Evolutionary conservation across 164 flowering plant species (phyloP), one percentile per base, ranked within the genome.

Genomic region (Macadamia integrifolia): DNA sequence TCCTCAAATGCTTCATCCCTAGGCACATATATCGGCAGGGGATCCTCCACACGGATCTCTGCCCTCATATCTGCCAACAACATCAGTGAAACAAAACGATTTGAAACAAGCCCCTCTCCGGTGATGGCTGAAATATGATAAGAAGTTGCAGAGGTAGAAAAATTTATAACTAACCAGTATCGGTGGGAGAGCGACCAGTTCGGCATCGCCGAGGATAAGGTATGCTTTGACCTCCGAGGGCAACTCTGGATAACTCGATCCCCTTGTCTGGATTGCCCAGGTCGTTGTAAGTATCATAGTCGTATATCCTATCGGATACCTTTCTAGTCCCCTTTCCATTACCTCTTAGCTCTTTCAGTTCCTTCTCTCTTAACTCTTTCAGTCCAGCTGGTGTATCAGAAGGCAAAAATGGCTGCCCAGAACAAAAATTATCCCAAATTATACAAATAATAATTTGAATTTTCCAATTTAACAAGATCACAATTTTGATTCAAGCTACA

Each of bases 1-100:
- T 94, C 97, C 85, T 91, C 99, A 61, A 94, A 94, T 30, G 88
- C 93, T 68, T 94, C 97, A 23, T 94, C 99, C 62, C 97, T 81
- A 0, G 99, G 99, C 44, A 89, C 91, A 58, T 94, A 94, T 72
- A 88, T 78, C 42, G 97, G 97, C 67, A 77, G 60, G 52, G 99
- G 98, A 85, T 89, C 87, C 90, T 94, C 99, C 50, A 94, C 86
- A 1, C 98, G 66, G 71, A 86, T 84, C 84, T 94, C 99, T 1
- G 83, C 82, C 6, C 48, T 31, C 69, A 82, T 72, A 74, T 92
- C 99, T 94, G 83, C 3, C 11, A 11, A 15, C 50, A 8, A 46
- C 50, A 46, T 23, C 23, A 23, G 23, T 46, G 50, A 11, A 46
- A 3, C 50, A 46, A 1, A 46, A 9, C 1, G 1, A 8, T 11